phyloP scores from a whole-genome alignment of 2,329 filamentous ascomycete genomes.

The Apiospora saccharicola region DNA sequence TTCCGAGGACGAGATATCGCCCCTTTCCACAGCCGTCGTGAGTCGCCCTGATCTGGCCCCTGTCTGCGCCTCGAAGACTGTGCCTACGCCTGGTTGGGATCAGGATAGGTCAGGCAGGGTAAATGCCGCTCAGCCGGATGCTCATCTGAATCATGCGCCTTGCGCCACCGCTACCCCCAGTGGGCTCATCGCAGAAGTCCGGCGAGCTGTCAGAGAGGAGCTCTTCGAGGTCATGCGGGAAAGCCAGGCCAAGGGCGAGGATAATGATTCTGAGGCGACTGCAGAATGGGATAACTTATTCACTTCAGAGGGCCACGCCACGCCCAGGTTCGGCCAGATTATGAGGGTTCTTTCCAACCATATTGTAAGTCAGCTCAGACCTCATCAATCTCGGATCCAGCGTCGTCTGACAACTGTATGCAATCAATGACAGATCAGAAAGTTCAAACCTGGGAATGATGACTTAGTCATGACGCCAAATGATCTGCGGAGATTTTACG shows the following conservation, averaged over 20 bases:
- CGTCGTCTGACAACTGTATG: background rate
- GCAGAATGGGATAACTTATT: conserved; percentile 77
- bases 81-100: background rate
- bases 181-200: background rate
- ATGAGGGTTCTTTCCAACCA: conserved; percentile 77
- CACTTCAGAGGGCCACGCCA: conserved; percentile 70
- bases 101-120: background rate
- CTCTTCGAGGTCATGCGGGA: background rate
- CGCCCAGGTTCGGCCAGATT: conserved; percentile 72
- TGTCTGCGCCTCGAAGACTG: background rate
- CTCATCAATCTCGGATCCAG: no score
- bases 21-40: background rate
- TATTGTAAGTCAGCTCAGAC: conserved; percentile 61
- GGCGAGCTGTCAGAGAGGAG: background rate
- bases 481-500: conserved; percentile 79
- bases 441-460: conserved; percentile 69
- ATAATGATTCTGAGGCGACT: background rate
- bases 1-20: background rate
- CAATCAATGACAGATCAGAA: conserved; percentile 62
- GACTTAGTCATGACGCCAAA: conserved; percentile 75
- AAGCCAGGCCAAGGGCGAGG: background rate
- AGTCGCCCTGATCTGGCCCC: background rate
- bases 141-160: background rate
- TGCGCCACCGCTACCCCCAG: background rate
- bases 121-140: background rate